Base-by-base conservation (phyloP, 202 grass and related monocot species). In the Zoysia matrella region DNA sequence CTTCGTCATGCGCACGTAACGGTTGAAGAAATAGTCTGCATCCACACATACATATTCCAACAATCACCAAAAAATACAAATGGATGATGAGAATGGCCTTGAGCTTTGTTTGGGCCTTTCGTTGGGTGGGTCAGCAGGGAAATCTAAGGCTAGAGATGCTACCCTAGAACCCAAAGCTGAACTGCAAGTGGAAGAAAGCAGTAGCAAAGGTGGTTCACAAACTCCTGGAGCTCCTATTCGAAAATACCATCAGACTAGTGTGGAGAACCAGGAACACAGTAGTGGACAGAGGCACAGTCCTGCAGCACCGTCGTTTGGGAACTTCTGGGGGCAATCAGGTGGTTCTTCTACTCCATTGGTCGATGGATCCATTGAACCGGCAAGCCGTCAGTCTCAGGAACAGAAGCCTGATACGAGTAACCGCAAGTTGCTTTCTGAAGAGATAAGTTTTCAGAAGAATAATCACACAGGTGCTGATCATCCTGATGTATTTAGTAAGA, bases 31-130 rank as follows among this genome's bases (percentile, higher is more conserved):
- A 69, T 55, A 83, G 48, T 15, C 64, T 13, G 2, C 74, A 74
- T 64, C 58, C n/a, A 47, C 54, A 42, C 78, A 51, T 52, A 16
- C 22, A 12, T 44, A 80, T 12, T 57, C 50, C 47, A 61, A 44
- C 39, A n/a, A 47, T 63, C 81, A 88, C 64, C 52, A 64, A 36
- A 36, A 75, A 45, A 7, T 74, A 13, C 65, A 36, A 36, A 36
- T 36, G 30, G 30, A 36, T 36, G 30, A 36, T 36, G 30, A 36
- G 30, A 36, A 36, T 36, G 30, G 30, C 30, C 30, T 36, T 36
- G 30, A 36, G 69, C 92, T 98, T 62, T 95, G 90, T 77, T 88
- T 98, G 81, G 95, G 92, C 53, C 92, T 98, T 45, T 92, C 95
- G 67, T 84, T 95, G 56, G 95, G 95, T 44, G 92, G 92, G 11